A percentile compares a stretch with the other conserved stretches of the same genome.
Evolutionary conservation across 2,329 filamentous ascomycete genomes (phyloP).

Genomic region (Penicillium italicum): DNA sequence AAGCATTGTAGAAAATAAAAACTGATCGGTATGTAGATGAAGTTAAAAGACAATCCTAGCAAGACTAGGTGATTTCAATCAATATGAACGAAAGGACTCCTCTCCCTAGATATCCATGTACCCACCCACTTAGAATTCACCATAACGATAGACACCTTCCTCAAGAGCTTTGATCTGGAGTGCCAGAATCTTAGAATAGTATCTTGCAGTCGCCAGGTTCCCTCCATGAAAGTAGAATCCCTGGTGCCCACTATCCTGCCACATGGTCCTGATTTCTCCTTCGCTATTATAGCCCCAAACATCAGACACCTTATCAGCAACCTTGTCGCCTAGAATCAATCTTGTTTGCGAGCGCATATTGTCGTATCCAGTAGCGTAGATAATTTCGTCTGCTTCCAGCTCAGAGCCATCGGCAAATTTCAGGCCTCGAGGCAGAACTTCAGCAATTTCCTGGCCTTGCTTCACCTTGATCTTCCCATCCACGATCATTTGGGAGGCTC

Average conservation of each 20-base stretch:
- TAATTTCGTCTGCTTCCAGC: not conserved
- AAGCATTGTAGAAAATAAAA: too few relatives aligned
- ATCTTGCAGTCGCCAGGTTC: not conserved
- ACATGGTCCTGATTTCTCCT: not conserved
- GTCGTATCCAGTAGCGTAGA: not conserved
- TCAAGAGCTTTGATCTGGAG: not conserved
- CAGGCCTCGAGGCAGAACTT: constrained; percentile 43
- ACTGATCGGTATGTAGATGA: too few relatives aligned
- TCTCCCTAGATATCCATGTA: not conserved
- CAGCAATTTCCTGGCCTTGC: constrained; percentile 56
- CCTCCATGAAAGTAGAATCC: not conserved
- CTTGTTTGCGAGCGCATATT: not conserved
- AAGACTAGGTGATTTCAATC: too few relatives aligned
- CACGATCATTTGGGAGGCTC: constrained; percentile 50
- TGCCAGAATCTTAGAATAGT: not conserved
- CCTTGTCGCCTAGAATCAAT: not conserved
- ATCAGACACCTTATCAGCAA: not conserved
- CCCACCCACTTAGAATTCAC: not conserved
- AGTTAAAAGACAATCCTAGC: too few relatives aligned
- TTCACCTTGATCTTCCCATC: constrained; percentile 64
- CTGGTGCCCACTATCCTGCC: not conserved
- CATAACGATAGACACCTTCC: not conserved
- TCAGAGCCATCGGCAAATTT: not conserved
- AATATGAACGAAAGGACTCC: too few relatives aligned
- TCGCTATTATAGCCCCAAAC: not conserved